Percentiles rank a stretch among this genome's conserved stretches.
These are phyloP conservation scores for Vaccinium vitisidaea DNA, from an alignment of 148 eudicot species.

Conservation along the genomic window DNA sequence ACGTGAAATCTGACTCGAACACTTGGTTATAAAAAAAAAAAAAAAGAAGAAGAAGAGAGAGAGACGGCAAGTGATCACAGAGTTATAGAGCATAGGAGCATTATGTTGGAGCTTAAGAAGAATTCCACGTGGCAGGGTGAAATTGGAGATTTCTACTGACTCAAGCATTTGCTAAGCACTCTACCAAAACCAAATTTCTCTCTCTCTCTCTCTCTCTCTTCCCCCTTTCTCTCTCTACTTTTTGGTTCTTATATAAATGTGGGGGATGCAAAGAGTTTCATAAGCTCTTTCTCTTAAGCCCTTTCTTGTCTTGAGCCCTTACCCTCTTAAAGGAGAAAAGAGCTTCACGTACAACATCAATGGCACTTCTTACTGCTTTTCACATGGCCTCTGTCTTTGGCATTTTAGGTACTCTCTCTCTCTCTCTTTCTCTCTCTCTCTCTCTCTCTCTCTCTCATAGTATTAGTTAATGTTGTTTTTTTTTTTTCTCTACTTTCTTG, in stretches of 20 bases:
- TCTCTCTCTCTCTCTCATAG: not conserved
- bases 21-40: too few species aligned
- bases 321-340: not conserved
- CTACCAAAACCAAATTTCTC: not conserved
- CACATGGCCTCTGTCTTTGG: slow-evolving; percentile 49
- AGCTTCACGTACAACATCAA: slow-evolving; percentile 21
- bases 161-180: not conserved
- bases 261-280: not conserved
- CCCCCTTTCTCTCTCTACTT: not conserved
- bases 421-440: not conserved
- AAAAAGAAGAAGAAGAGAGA: too few species aligned
- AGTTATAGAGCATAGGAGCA: too few species aligned
- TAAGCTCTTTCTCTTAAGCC: not conserved
- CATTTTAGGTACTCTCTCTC: slow-evolving; percentile 41
- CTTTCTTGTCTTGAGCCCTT: not conserved
- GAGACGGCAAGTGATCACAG: too few species aligned
- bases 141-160: not conserved
- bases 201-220: not conserved
- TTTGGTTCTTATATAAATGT: slow-evolving; percentile 7
- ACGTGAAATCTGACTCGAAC: too few species aligned
- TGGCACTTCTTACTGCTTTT: slow-evolving; percentile 35
- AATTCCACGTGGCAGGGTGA: not conserved
- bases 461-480: not conserved
- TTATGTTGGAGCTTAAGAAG: not conserved
- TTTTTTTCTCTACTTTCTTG: not conserved